Conservation (phyloP, 495 filamentous ascomycete species). For the Hypoxylon crocopeplum region DNA sequence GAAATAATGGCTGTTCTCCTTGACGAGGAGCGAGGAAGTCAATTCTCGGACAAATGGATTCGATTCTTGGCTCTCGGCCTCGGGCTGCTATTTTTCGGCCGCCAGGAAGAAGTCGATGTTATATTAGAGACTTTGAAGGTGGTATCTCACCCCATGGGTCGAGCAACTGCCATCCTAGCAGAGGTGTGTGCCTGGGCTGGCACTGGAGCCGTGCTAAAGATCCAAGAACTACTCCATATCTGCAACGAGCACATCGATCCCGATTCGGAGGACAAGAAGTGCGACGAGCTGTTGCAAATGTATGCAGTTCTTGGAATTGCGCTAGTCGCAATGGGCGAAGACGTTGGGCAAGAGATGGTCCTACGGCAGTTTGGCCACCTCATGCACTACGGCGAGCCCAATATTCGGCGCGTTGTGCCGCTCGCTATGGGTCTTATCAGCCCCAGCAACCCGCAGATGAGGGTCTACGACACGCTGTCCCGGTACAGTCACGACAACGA, state of each 20-base stretch:
- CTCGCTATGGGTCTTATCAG: slow-evolving; percentile 97
- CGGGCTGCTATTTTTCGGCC: slow-evolving; percentile 92
- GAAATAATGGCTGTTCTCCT: slow-evolving; percentile 89
- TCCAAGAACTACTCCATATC: slow-evolving; percentile 94
- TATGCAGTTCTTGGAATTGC: slow-evolving; percentile 96
- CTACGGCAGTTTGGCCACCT: slow-evolving; percentile 95
- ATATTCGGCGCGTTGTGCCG: slow-evolving; percentile 94
- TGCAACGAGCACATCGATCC: slow-evolving; percentile 94
- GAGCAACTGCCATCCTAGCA: slow-evolving; percentile 85
- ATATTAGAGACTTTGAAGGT: slow-evolving; percentile 93
- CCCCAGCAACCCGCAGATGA: slow-evolving; percentile 99
- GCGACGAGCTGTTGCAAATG: slow-evolving; percentile 89
- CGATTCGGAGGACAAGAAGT: slow-evolving; percentile 86
- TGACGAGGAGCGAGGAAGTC: slow-evolving; percentile 84
- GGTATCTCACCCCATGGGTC: slow-evolving; percentile 92
- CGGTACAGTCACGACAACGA: slow-evolving; percentile 99
- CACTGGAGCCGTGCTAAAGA: slow-evolving; percentile 93
- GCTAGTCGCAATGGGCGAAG: slow-evolving; percentile 96
- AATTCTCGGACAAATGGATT: slow-evolving; percentile 97
- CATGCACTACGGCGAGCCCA: slow-evolving; percentile 98
- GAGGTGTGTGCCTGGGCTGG: slow-evolving; percentile 98
- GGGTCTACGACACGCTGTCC: slow-evolving; percentile 98
- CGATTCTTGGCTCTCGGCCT: slow-evolving; percentile 94
- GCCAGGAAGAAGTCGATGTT: slow-evolving; percentile 97
- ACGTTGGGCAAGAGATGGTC: slow-evolving; percentile 98